Conservation (phyloP, 2,329 filamentous ascomycete species). For the Colletotrichum tabaci region DNA sequence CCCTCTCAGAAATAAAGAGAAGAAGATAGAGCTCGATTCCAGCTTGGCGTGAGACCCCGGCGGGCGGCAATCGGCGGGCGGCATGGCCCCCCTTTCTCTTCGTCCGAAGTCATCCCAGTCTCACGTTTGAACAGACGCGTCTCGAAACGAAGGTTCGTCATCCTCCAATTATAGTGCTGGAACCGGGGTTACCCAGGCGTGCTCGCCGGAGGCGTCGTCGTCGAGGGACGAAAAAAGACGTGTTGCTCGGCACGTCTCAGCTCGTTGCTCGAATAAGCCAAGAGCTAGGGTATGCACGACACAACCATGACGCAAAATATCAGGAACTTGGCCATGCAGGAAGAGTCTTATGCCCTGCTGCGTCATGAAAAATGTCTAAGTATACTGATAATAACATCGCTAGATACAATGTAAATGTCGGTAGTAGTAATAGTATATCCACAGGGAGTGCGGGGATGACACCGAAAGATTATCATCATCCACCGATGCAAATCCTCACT, state of each 20-base stretch:
- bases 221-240: not conserved
- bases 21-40: not conserved
- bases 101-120: conserved; percentile 22
- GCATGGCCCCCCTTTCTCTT: not conserved
- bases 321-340: conserved; percentile 4
- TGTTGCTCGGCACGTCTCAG: conserved; percentile 23
- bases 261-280: not conserved
- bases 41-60: not conserved
- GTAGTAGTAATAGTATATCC: conserved; percentile 42
- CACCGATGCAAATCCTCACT: conserved; percentile 33
- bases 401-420: conserved; percentile 42
- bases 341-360: conserved; percentile 31
- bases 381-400: conserved; percentile 41
- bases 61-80: not conserved
- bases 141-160: conserved; percentile 18
- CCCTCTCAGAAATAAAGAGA: not conserved
- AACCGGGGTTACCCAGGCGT: conserved; percentile 19
- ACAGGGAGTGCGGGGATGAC: conserved; percentile 38
- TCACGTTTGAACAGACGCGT: conserved; percentile 29
- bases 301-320: not conserved
- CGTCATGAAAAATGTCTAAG: conserved; percentile 34
- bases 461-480: conserved; percentile 42
- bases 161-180: not conserved
- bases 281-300: not conserved
- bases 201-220: not conserved